Evolutionary conservation across 2,329 filamentous ascomycete genomes (phyloP).

Genomic region (Curvularia sp.): DNA sequence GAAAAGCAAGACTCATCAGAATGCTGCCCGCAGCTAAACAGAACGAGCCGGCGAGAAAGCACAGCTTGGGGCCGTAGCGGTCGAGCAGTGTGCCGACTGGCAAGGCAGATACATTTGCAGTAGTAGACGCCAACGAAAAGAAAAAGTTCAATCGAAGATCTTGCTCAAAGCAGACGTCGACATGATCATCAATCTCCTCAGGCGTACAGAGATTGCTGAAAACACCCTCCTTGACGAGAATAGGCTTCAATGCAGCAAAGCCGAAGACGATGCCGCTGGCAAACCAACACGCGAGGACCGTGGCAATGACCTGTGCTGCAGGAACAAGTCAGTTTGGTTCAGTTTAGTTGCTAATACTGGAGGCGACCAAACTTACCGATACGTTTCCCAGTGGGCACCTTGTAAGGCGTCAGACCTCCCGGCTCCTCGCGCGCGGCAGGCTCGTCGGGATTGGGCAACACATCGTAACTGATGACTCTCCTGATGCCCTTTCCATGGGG

Average conservation of each 20-base stretch:
- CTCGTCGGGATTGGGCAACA: slow-evolving; percentile 52
- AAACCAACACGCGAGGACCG: slow-evolving; percentile 50
- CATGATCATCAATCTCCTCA: slow-evolving; percentile 43
- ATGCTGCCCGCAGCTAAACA: slow-evolving; percentile 46
- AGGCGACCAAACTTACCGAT: slow-evolving; percentile 38
- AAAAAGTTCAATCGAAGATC: slow-evolving; percentile 51
- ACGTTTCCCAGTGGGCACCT: slow-evolving; percentile 52
- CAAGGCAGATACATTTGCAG: slow-evolving; percentile 50
- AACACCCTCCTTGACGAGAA: slow-evolving; percentile 50
- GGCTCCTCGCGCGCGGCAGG: slow-evolving; percentile 49
- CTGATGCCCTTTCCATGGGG: slow-evolving; percentile 45
- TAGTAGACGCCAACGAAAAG: slow-evolving; percentile 50
- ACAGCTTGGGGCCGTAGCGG: slow-evolving; percentile 47
- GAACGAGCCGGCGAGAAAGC: slow-evolving; percentile 42
- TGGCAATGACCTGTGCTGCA: slow-evolving; percentile 46
- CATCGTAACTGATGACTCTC: slow-evolving; percentile 58
- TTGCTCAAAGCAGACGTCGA: slow-evolving; percentile 51
- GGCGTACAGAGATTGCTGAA: slow-evolving; percentile 48
- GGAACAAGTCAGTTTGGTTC: slow-evolving; percentile 15
- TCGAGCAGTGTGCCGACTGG: slow-evolving; percentile 49
- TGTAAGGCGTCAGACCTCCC: slow-evolving; percentile 58
- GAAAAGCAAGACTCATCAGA: slow-evolving; percentile 49
- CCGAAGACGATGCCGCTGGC: slow-evolving; percentile 53
- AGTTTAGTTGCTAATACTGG: slow-evolving; percentile 13
- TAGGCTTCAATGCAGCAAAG: slow-evolving; percentile 52